These are phyloP conservation scores for Schizopora paradoxa DNA, from an alignment of 1,284 basidiomycete species.

Conservation along the genomic window DNA sequence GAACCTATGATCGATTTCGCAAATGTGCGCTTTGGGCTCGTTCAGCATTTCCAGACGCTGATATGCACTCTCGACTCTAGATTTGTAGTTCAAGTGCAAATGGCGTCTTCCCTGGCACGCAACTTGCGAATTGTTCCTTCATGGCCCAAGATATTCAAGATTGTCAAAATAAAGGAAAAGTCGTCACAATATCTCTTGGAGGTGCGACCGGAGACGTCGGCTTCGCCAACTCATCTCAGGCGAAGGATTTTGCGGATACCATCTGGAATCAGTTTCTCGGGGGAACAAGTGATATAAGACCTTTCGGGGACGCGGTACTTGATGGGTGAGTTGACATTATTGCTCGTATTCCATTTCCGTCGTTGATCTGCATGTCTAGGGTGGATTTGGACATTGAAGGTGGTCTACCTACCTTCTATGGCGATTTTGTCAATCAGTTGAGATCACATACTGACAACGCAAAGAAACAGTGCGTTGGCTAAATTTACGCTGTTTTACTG, in stretches of 20 bases:
- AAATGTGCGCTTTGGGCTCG: conserved; percentile 20
- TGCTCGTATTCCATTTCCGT: not conserved
- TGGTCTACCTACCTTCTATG: conserved; percentile 22
- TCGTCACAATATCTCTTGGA: conserved; percentile 26
- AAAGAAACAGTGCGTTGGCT: conserved; percentile 19
- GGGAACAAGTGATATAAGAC: conserved; percentile 23
- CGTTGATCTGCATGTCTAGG: conserved; percentile 9
- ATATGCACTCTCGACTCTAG: not conserved
- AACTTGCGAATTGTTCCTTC: conserved; percentile 25
- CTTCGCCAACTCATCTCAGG: conserved; percentile 22
- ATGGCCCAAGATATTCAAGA: conserved; percentile 24
- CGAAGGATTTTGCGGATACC: conserved; percentile 20
- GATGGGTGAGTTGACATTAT: conserved; percentile 23
- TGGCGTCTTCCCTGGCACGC: conserved; percentile 24
- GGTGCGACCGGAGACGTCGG: conserved; percentile 26
- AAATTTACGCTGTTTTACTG: not conserved
- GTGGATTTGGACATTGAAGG: conserved; percentile 29
- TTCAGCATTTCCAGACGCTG: conserved; percentile 3
- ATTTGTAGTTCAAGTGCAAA: conserved; percentile 15
- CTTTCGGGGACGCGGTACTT: conserved; percentile 26
- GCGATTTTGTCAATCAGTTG: conserved; percentile 25
- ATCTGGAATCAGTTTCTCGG: conserved; percentile 29
- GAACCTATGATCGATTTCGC: conserved; percentile 27
- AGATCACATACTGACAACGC: conserved; percentile 20
- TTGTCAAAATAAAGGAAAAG: conserved; percentile 28